These are phyloP conservation scores for Colletotrichum sublineola DNA, from an alignment of 2,329 filamentous ascomycete species.

Conservation along the genomic window DNA sequence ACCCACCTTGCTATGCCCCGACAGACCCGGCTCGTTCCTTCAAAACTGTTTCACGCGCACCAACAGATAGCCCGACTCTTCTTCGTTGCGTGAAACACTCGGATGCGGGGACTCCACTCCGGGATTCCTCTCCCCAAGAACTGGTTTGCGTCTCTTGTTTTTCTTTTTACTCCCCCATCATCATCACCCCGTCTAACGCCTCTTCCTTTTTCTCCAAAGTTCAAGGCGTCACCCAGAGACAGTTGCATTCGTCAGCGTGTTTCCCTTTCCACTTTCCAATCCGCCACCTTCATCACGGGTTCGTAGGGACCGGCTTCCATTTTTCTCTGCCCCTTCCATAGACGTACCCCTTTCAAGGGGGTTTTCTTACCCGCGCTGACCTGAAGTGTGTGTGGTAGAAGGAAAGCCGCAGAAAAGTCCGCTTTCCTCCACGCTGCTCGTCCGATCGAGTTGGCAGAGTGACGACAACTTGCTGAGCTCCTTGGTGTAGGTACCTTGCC, in stretches of 20 bases:
- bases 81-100: constrained; percentile 39
- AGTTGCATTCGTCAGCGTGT: constrained; percentile 34
- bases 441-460: constrained; percentile 31
- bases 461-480: constrained; percentile 6
- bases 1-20: not conserved
- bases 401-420: constrained; percentile 4
- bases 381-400: constrained; percentile 20
- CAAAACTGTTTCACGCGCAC: constrained; percentile 33
- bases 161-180: not conserved
- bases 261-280: constrained; percentile 9
- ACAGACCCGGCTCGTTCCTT: constrained; percentile 8
- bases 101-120: constrained; percentile 29
- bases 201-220: not conserved
- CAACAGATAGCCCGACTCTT: constrained; percentile 30
- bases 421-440: constrained; percentile 12
- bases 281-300: constrained; percentile 30
- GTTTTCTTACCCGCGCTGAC: constrained; percentile 20
- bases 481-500: constrained; percentile 44
- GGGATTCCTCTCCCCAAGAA: constrained; percentile 31
- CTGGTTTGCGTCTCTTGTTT: constrained; percentile 17
- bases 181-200: constrained; percentile 16
- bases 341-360: constrained; percentile 4
- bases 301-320: constrained; percentile 28
- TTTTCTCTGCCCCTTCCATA: constrained; percentile 10
- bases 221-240: constrained; percentile 33